Base-by-base conservation (phyloP, 2,329 filamentous ascomycete species). In the Tolypocladium ophioglossoides region DNA sequence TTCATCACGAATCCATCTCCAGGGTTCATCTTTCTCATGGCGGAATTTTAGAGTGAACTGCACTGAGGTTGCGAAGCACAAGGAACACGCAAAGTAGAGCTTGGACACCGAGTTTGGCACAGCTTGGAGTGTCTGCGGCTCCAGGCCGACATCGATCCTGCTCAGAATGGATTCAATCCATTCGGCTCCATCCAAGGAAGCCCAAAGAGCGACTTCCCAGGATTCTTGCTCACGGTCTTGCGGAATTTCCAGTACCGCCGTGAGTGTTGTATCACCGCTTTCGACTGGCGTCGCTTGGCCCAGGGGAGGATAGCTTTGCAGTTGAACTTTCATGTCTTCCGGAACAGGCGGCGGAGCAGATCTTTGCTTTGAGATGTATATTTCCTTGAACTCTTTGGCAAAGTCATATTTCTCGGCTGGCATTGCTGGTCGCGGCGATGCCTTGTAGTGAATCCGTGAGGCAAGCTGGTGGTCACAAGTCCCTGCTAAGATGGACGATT, bases 131-230 rank as follows among this genome's bases (percentile, higher is more conserved):
- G 72, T 71, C 20, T 81, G 73, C 24, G 85, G 78, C 7, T 50
- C 55, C 9, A 64, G 55, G 14, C 54, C 50, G 39, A 55, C 56
- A 38, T 61, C 52, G 57, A 66, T 47, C 9, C 66, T 61, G 2
- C 49, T 48, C 34, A 82, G 62, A 1, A 57, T 54, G 20, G 72
- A 79, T 75, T 91, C 72, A 69, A 70, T 57, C 83, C 78, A 75
- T 59, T 75, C 74, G 30, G 72, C 66, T 52, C 80, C 78, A 61
- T 86, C 84, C 58, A 63, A 58, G 4, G 77, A 77, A 55, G 89
- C 82, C 89, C 90, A 95, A 9, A 95, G 70, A 18, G 81, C 80
- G 35, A 90, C 80, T 61, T 94, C 79, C 85, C 88, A 94, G 22
- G 75, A 63, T 57, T 82, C 73, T 18, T 79, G 71, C 9, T 75